phyloP scores from a whole-genome alignment of 2,329 filamentous ascomycete genomes.

The Apiospora arundinis region DNA sequence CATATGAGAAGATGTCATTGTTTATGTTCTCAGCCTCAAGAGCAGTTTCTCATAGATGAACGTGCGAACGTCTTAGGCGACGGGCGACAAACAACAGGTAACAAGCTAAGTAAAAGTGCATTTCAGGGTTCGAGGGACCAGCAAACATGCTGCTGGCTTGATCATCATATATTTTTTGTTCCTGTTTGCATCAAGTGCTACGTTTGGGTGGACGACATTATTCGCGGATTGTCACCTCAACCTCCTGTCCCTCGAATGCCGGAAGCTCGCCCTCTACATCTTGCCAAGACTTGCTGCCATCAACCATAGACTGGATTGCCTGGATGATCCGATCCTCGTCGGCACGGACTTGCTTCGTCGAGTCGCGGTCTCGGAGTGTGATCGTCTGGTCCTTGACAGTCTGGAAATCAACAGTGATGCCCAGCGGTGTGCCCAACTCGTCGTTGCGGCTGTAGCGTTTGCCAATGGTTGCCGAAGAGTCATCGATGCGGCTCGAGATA shows the following conservation, averaged over 20 bases:
- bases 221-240: slow-evolving; percentile 50
- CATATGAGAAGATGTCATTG: neutral
- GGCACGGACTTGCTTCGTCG: slow-evolving; percentile 87
- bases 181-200: neutral
- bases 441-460: slow-evolving; percentile 96
- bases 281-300: slow-evolving; percentile 62
- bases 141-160: slow-evolving; percentile 22
- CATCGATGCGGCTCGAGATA: slow-evolving; percentile 85
- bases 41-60: neutral
- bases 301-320: slow-evolving; percentile 63
- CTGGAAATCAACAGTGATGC: slow-evolving; percentile 96
- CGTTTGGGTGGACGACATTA: neutral
- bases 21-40: neutral
- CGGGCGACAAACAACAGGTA: slow-evolving; percentile 2
- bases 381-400: slow-evolving; percentile 85
- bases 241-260: slow-evolving; percentile 80
- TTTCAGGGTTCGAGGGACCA: slow-evolving; percentile 23
- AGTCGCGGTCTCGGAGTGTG: slow-evolving; percentile 89
- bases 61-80: too few species aligned
- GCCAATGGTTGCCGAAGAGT: slow-evolving; percentile 89
- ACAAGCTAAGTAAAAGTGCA: slow-evolving; percentile 27
- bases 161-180: slow-evolving; percentile 11
- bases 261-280: slow-evolving; percentile 81
- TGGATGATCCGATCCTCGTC: slow-evolving; percentile 79
- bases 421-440: slow-evolving; percentile 92